Conservation (phyloP, 2,329 filamentous ascomycete species). For the Sordariomycetes sp. region DNA sequence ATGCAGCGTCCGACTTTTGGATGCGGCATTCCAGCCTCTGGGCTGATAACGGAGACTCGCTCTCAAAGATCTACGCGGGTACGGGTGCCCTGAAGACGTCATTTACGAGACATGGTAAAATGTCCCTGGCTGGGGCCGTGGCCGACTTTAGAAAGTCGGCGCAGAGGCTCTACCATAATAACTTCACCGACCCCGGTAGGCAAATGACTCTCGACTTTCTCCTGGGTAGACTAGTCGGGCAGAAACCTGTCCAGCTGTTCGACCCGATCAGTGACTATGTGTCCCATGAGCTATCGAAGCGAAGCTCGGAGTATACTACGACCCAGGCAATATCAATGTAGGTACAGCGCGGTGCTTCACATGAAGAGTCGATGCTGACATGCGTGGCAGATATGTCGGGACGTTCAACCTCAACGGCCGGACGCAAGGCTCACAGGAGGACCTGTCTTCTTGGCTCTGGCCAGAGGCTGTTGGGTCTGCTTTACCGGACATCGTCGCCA, state of each 20-base stretch:
- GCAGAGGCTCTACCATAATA: slow-evolving; percentile 91
- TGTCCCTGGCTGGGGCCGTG: slow-evolving; percentile 84
- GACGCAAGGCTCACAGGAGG: slow-evolving; percentile 61
- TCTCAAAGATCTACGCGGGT: slow-evolving; percentile 92
- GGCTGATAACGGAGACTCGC: slow-evolving; percentile 91
- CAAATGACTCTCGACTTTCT: slow-evolving; percentile 94
- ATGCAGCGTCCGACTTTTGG: slow-evolving; percentile 72
- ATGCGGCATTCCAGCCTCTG: slow-evolving; percentile 83
- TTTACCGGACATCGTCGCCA: slow-evolving; percentile 73
- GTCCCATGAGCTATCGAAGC: slow-evolving; percentile 56
- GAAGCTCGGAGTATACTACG: slow-evolving; percentile 61
- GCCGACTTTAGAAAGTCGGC: slow-evolving; percentile 95
- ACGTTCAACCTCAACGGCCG: slow-evolving; percentile 94
- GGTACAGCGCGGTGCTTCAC: slow-evolving; percentile 11
- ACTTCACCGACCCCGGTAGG: slow-evolving; percentile 84
- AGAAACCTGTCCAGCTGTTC: slow-evolving; percentile 71
- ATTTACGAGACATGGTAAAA: slow-evolving; percentile 87
- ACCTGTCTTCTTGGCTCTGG: slow-evolving; percentile 78
- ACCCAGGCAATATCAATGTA: slow-evolving; percentile 64
- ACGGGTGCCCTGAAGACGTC: slow-evolving; percentile 93
- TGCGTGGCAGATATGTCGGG: slow-evolving; percentile 43
- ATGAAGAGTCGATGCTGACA: background rate
- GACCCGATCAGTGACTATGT: slow-evolving; percentile 94
- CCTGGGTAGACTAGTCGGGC: slow-evolving; percentile 71
- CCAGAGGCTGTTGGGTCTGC: slow-evolving; percentile 41